Evolutionary conservation across 345 rosid genomes (phyloP).

Genomic region (Gossypium arboreum): DNA sequence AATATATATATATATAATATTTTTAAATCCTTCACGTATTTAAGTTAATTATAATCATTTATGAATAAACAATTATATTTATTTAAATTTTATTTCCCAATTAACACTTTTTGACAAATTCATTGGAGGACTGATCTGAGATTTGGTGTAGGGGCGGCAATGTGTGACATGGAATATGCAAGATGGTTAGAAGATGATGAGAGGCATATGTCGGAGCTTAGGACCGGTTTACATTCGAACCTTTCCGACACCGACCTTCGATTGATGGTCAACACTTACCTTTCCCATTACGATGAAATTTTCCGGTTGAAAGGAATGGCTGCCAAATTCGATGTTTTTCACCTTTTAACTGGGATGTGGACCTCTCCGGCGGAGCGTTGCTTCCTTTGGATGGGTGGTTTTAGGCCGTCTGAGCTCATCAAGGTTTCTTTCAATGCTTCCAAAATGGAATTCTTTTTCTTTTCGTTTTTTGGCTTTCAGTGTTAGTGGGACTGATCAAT

Average conservation of each 20-base stretch:
- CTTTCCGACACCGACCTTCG: conserved; percentile 67
- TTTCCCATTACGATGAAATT: conserved; percentile 84
- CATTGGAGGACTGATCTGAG: not conserved
- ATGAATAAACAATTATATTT: no score
- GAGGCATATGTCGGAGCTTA: conserved; percentile 76
- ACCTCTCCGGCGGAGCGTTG: conserved; percentile 87
- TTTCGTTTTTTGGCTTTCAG: not conserved
- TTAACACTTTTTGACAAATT: not conserved
- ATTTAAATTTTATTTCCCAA: no score
- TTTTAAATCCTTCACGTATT: no score
- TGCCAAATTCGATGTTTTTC: conserved; percentile 79
- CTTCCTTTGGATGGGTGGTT: conserved; percentile 99
- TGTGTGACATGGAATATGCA: conserved; percentile 89
- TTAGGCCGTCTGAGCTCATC: conserved; percentile 88
- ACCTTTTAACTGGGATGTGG: conserved; percentile 90
- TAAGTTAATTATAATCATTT: no score
- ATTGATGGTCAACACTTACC: conserved; percentile 65
- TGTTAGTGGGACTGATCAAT: not conserved
- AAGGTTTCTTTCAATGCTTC: conserved; percentile 47
- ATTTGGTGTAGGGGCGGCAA: conserved; percentile 56
- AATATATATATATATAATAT: no score
- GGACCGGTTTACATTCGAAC: conserved; percentile 71
- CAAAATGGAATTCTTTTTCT: not conserved
- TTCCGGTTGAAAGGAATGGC: conserved; percentile 63
- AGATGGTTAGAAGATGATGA: conserved; percentile 92